phyloP scores from a whole-genome alignment of 2,329 filamentous ascomycete species.

The Lachnellula hyalina region DNA sequence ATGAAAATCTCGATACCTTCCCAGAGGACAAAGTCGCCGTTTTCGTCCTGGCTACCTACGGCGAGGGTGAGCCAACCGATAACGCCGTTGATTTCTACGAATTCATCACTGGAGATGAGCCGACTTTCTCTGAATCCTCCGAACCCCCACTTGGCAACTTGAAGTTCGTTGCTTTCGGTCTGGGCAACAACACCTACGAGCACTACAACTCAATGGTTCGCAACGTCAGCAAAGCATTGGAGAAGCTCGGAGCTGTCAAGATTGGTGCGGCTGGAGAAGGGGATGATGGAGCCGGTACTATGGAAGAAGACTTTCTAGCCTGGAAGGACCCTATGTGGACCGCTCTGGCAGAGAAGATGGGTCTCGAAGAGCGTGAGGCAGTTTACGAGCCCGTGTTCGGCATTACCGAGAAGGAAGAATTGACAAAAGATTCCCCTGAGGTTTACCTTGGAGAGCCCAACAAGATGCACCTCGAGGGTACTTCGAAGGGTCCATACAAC shows the following conservation, averaged over 20 bases:
- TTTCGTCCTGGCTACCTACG: conserved; percentile 95
- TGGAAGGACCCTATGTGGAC: conserved; percentile 99
- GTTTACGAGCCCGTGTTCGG: conserved; percentile 91
- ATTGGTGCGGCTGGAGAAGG: conserved; percentile 90
- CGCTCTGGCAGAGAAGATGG: conserved; percentile 75
- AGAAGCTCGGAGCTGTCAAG: conserved; percentile 75
- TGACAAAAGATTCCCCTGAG: conserved; percentile 68
- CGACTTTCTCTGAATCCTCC: conserved; percentile 68
- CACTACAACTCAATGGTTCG: conserved; percentile 99
- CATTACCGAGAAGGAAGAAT: conserved; percentile 68
- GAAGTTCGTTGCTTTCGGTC: conserved; percentile 90
- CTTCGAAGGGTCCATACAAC: conserved; percentile 83
- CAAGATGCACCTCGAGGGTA: conserved; percentile 86
- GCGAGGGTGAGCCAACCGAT: conserved; percentile 96
- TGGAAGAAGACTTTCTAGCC: conserved; percentile 98
- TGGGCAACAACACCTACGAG: conserved; percentile 99
- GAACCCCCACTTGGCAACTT: conserved; percentile 75
- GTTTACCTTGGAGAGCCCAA: conserved; percentile 97
- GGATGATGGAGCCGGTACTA: conserved; percentile 95
- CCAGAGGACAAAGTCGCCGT: conserved; percentile 87
- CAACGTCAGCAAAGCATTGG: conserved; percentile 75
- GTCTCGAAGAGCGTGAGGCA: conserved; percentile 88
- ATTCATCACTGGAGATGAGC: conserved; percentile 79
- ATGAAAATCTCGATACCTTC: conserved; percentile 83
- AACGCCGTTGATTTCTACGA: conserved; percentile 99